Conservation (phyloP, 768 basidiomycete genomes). For the Phanerochaete sordida region DNA sequence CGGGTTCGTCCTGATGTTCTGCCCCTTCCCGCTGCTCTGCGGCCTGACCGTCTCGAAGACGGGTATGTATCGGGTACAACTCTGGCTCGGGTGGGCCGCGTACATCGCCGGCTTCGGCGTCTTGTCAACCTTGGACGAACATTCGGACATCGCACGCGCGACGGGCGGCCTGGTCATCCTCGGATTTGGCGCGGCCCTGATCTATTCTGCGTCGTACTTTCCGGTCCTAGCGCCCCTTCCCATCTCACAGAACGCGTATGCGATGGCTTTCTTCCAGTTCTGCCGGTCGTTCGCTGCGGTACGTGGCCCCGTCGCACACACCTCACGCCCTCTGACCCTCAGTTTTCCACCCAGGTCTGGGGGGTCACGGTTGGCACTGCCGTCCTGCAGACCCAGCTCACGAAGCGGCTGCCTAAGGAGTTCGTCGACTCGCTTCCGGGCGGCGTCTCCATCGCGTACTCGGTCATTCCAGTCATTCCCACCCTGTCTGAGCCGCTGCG, state of each 20-base stretch:
- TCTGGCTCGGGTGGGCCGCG: constrained; percentile 31
- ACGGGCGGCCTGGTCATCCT: constrained; percentile 18
- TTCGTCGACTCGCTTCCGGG: constrained; percentile 16
- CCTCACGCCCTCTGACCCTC: constrained; percentile 14
- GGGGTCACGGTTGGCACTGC: constrained; percentile 30
- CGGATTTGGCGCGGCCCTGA: constrained; percentile 1
- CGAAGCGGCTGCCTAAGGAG: constrained; percentile 20
- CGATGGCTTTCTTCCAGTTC: constrained; percentile 12
- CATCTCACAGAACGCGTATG: constrained; percentile 4
- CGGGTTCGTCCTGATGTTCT: constrained; percentile 22
- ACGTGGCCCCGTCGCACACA: not conserved
- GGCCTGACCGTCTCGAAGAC: constrained; percentile 30
- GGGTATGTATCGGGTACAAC: constrained; percentile 30
- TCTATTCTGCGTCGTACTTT: constrained; percentile 11
- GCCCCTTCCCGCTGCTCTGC: constrained; percentile 28
- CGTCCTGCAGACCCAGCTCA: constrained; percentile 30
- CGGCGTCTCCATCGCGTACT: constrained; percentile 19
- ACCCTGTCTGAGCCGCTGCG: constrained; percentile 24
- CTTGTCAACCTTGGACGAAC: constrained; percentile 25
- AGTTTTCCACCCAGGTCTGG: constrained; percentile 23
- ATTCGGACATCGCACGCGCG: constrained; percentile 21
- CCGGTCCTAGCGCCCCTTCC: constrained; percentile 12
- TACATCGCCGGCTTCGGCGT: constrained; percentile 33
- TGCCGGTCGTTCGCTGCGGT: constrained; percentile 5
- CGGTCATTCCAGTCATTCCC: constrained; percentile 19